A percentile compares a stretch with the other conserved stretches of the same genome.
Evolutionary conservation across 2,329 filamentous ascomycete species (phyloP).

Genomic region (Hymenoscyphus albidus): DNA sequence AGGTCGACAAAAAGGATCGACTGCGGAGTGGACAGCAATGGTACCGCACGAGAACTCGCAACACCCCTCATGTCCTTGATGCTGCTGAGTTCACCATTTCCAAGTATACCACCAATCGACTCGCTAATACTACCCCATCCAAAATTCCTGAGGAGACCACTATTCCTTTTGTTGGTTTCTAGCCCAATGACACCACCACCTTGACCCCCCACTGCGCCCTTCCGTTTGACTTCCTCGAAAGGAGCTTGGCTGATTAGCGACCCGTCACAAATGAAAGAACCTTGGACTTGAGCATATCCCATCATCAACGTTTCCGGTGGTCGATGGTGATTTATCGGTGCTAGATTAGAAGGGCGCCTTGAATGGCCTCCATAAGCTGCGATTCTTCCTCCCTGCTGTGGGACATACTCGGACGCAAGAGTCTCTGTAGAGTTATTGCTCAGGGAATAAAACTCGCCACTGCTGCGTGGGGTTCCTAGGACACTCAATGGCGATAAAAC

Average conservation of each 20-base stretch:
- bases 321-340: conserved; percentile 41
- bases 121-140: conserved; percentile 87
- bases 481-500: conserved; percentile 76
- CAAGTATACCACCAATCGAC: conserved; percentile 83
- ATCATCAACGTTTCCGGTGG: conserved; percentile 85
- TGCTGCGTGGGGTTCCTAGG: conserved; percentile 79
- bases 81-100: conserved; percentile 80
- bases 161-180: conserved; percentile 67
- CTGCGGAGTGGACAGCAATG: conserved; percentile 89
- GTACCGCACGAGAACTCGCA: conserved; percentile 80
- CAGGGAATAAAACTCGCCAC: conserved; percentile 89
- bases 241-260: conserved; percentile 84
- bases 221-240: conserved; percentile 94
- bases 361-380: conserved; percentile 41
- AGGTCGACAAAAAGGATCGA: conserved; percentile 95
- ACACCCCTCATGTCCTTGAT: conserved; percentile 93
- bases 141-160: conserved; percentile 75
- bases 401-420: conserved; percentile 79
- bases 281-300: conserved; percentile 93
- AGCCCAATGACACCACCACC: conserved; percentile 82
- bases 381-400: conserved; percentile 44
- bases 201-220: conserved; percentile 83
- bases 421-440: conserved; percentile 97
- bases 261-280: conserved; percentile 86
- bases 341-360: conserved; percentile 44